These are phyloP conservation scores for Microascus cirrosus DNA, from an alignment of 2,329 filamentous ascomycete genomes.

Conservation along the genomic window DNA sequence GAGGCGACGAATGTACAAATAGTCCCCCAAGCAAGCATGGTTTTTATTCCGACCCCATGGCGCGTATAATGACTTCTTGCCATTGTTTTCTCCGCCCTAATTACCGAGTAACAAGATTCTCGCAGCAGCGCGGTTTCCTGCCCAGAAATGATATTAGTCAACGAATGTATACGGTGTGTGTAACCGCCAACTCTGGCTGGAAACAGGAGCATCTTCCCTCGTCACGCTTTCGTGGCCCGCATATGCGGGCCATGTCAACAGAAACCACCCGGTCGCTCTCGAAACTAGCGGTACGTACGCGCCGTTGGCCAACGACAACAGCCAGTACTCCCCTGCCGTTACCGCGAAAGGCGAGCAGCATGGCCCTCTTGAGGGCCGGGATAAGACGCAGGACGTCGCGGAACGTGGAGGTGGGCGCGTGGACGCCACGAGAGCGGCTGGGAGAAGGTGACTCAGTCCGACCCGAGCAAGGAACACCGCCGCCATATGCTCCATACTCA, in stretches of 20 bases:
- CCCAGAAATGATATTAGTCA: no score
- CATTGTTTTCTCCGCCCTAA: no score
- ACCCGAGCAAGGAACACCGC: constrained; percentile 1
- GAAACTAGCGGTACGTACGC: constrained; percentile 5
- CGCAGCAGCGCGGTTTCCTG: no score
- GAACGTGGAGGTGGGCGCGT: not conserved
- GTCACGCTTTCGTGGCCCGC: constrained; percentile 7
- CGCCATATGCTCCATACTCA: constrained; percentile 1
- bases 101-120: no score
- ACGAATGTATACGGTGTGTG: no score
- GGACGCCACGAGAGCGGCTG: not conserved
- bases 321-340: not conserved
- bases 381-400: not conserved
- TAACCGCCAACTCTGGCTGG: no score
- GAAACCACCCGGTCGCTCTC: not conserved
- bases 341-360: not conserved
- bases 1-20: no score
- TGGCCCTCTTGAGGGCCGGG: not conserved
- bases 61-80: no score
- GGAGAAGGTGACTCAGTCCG: not conserved
- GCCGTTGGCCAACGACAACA: not conserved
- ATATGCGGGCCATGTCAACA: constrained; percentile 1
- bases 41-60: no score
- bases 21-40: no score
- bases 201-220: no score